These are phyloP conservation scores for Aspergillus bridgeri DNA, from an alignment of 495 filamentous ascomycete genomes.

Conservation along the genomic window DNA sequence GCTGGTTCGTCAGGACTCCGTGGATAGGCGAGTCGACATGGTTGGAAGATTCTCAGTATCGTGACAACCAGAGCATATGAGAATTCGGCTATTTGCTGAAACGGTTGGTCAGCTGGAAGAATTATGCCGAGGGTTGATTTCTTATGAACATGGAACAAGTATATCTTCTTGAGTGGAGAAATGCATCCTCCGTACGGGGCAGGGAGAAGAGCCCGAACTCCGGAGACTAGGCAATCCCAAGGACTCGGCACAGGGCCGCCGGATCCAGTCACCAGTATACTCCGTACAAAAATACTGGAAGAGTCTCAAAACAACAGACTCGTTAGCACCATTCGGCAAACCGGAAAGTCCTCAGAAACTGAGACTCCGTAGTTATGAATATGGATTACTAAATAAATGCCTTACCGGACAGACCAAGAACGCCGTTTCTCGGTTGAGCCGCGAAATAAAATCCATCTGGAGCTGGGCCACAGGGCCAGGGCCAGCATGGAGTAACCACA, in stretches of 20 bases:
- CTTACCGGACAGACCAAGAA: neutral
- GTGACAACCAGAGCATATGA: neutral
- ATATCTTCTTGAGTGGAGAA: too few species aligned
- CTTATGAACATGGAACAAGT: too few species aligned
- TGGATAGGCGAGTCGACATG: too few species aligned
- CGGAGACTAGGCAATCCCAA: neutral
- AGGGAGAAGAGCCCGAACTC: too few species aligned
- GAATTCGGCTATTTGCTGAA: too few species aligned
- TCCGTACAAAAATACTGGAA: too few species aligned
- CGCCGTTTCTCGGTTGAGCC: neutral
- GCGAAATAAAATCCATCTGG: neutral
- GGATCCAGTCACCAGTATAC: neutral
- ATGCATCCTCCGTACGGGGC: too few species aligned
- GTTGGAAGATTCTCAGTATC: neutral
- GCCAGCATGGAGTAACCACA: too few species aligned
- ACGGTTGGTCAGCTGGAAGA: too few species aligned
- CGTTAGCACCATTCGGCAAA: neutral
- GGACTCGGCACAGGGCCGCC: neutral
- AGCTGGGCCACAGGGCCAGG: too few species aligned
- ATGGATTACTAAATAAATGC: too few species aligned
- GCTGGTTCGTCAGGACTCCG: neutral
- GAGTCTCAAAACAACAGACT: neutral
- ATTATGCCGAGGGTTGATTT: too few species aligned
- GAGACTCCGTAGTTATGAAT: neutral
- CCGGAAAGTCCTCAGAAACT: neutral